Percentiles rank a stretch among this genome's conserved stretches.
Evolutionary conservation across 495 filamentous ascomycete species (phyloP).

Genomic region (Mycothermus thermophilus): DNA sequence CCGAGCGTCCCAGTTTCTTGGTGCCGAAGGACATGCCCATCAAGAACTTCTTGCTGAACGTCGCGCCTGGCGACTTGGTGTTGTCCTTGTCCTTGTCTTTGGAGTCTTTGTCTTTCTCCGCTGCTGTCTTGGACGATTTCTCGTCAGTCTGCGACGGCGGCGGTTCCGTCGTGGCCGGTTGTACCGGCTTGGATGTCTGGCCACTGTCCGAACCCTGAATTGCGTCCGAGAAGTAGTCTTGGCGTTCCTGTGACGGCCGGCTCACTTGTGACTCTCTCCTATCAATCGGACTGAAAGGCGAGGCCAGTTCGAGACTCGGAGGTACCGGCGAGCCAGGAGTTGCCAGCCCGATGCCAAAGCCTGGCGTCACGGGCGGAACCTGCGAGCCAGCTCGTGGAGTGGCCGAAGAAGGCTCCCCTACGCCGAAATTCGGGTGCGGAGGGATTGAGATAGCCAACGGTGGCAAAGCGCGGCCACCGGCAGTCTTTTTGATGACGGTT

Average conservation of each 20-base stretch:
- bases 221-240: conserved; percentile 34
- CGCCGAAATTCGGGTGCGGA: conserved; percentile 37
- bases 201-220: conserved; percentile 26
- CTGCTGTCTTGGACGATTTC: conserved; percentile 15
- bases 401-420: conserved; percentile 25
- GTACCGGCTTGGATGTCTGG: conserved; percentile 15
- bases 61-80: conserved; percentile 49
- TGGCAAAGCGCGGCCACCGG: conserved; percentile 38
- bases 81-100: conserved; percentile 53
- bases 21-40: conserved; percentile 67
- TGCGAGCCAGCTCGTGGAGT: conserved; percentile 52
- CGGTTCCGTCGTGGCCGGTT: conserved; percentile 17
- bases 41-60: conserved; percentile 77
- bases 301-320: conserved; percentile 28
- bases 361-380: conserved; percentile 51
- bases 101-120: conserved; percentile 33
- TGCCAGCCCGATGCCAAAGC: conserved; percentile 64
- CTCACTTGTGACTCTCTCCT: conserved; percentile 20
- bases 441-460: conserved; percentile 60
- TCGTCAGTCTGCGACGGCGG: conserved; percentile 18
- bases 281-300: conserved; percentile 26
- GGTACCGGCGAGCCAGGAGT: conserved; percentile 41
- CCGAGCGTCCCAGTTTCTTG: conserved; percentile 65
- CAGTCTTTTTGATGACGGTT: conserved; percentile 41
- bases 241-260: conserved; percentile 27